A percentile compares a stretch with the other conserved stretches of the same genome.
phyloP scores from a whole-genome alignment of 345 rosid genomes.

The Aquilaria sinensis region DNA sequence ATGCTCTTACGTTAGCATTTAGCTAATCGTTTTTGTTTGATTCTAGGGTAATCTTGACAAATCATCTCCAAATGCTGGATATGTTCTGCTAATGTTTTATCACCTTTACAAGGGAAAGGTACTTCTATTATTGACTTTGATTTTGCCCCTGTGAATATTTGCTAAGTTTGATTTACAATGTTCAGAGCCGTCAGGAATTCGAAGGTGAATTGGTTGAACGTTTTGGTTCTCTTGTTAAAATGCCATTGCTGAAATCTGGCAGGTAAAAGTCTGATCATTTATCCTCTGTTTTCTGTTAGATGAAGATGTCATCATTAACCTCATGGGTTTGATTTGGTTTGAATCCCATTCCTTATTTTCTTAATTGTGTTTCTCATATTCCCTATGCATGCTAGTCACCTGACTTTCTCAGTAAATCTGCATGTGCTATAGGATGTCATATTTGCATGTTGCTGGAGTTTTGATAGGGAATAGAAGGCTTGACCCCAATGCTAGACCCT shows the following conservation, averaged over 20 bases:
- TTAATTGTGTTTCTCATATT: background rate
- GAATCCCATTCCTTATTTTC: too few relatives aligned
- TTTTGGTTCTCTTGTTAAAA: slow-evolving; percentile 82
- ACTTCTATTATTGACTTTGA: slow-evolving; percentile 13
- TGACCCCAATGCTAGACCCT: too few relatives aligned
- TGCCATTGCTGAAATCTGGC: slow-evolving; percentile 77
- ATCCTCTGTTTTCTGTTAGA: too few relatives aligned
- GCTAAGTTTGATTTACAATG: slow-evolving; percentile 11
- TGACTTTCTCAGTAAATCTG: background rate
- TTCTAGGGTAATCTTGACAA: slow-evolving; percentile 95
- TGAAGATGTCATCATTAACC: too few relatives aligned
- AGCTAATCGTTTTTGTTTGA: slow-evolving; percentile 19
- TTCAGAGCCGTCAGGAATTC: slow-evolving; percentile 75
- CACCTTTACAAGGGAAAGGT: slow-evolving; percentile 98
- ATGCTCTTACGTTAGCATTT: slow-evolving; percentile 6
- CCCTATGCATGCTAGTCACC: slow-evolving; percentile 1
- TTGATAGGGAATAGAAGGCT: too few relatives aligned
- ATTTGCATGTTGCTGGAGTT: too few relatives aligned
- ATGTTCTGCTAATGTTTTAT: slow-evolving; percentile 91
- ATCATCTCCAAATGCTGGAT: slow-evolving; percentile 77
- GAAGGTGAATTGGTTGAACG: slow-evolving; percentile 86
- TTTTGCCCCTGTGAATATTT: slow-evolving; percentile 8
- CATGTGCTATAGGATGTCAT: too few relatives aligned
- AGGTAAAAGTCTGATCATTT: slow-evolving; percentile 33
- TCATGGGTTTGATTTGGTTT: too few relatives aligned